A percentile compares a stretch with the other conserved stretches of the same genome.
phyloP scores from a whole-genome alignment of 2,329 filamentous ascomycete species.

The Alternaria ventricosa region DNA sequence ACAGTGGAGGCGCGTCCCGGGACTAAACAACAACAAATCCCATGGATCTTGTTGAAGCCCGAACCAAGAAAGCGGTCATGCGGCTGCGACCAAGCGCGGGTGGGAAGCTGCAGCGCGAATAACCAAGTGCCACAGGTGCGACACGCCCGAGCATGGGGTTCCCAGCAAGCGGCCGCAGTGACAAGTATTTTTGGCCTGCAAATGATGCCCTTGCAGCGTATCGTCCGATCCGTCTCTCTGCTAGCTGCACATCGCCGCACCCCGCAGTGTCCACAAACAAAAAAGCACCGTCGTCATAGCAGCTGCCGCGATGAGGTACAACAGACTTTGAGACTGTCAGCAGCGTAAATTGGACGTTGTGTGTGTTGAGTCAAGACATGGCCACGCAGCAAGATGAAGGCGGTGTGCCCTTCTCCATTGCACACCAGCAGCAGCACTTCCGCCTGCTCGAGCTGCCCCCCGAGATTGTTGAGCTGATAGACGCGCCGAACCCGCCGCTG shows the following conservation, averaged over 20 bases:
- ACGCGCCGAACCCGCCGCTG: slow-evolving; percentile 54
- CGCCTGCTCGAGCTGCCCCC: slow-evolving; percentile 67
- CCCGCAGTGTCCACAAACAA: slow-evolving; percentile 12
- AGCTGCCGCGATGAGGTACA: not conserved
- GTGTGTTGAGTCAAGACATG: slow-evolving; percentile 31
- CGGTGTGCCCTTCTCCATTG: slow-evolving; percentile 53
- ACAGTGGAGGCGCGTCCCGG: slow-evolving; percentile 16
- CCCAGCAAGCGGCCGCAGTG: slow-evolving; percentile 14
- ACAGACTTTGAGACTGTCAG: not conserved
- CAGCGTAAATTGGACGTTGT: not conserved
- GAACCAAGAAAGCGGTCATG: slow-evolving; percentile 30
- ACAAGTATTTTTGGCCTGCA: slow-evolving; percentile 28
- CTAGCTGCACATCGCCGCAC: slow-evolving; percentile 10
- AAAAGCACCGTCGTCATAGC: slow-evolving; percentile 11
- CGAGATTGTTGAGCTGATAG: slow-evolving; percentile 62
- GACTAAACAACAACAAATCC: slow-evolving; percentile 10
- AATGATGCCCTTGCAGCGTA: slow-evolving; percentile 7
- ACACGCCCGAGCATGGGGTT: slow-evolving; percentile 23
- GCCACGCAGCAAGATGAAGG: slow-evolving; percentile 51
- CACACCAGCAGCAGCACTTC: slow-evolving; percentile 59
- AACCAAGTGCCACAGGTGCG: slow-evolving; percentile 33
- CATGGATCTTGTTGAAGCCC: slow-evolving; percentile 12
- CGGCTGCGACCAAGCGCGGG: slow-evolving; percentile 33
- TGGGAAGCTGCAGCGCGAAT: slow-evolving; percentile 33
- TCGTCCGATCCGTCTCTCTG: not conserved